Evolutionary conservation across 805 yeast genomes (phyloP), one percentile per base, ranked within the genome.

Genomic region (Metschnikowia vanudenii): DNA sequence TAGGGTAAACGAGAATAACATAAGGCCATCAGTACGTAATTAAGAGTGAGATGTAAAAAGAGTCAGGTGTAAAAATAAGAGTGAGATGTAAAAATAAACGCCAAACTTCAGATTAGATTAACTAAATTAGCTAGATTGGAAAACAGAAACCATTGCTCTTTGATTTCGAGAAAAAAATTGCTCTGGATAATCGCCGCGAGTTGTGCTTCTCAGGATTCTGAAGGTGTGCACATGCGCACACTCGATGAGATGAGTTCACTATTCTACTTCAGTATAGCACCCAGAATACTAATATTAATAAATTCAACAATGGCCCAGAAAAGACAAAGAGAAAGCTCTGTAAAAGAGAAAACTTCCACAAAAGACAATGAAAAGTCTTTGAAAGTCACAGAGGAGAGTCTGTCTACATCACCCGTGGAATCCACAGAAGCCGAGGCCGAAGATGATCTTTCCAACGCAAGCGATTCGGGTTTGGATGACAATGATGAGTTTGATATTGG

Each of bases 401-500:
- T 29, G 28, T 26, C 41, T 24, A 14, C 11, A 6, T 5, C 36
- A 26, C 3, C 41, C 10, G 24, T 3, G 13, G n/a, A 14, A n/a
- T 4, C 10, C 9, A 14, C 37, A 34, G 17, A 37, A 4, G 30
- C 22, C 3, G 38, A 37, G 18, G 18, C 26, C 4, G 33, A 37
- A 17, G 41, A 34, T 8, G 30, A 39, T 22, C 20, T 29, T 29
- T 45, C 47, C 6, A 51, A 49, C n/a, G 44, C 22, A 10, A 50
- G 52, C 17, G 59, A 53, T 35, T 53, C 58, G 1, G 64, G 51
- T 7, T 39, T 54, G 28, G 61, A 62, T 32, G 64, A 57, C 29
- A 60, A 62, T 31, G 65, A 58, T 31, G 69, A 63, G 37, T 53
- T 52, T 26, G 67, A 60, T n/a, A 58, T 56, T 8, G 59, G 47